These are phyloP conservation scores for Pisolithus orientalis DNA, from an alignment of 768 basidiomycete species.

Conservation along the genomic window DNA sequence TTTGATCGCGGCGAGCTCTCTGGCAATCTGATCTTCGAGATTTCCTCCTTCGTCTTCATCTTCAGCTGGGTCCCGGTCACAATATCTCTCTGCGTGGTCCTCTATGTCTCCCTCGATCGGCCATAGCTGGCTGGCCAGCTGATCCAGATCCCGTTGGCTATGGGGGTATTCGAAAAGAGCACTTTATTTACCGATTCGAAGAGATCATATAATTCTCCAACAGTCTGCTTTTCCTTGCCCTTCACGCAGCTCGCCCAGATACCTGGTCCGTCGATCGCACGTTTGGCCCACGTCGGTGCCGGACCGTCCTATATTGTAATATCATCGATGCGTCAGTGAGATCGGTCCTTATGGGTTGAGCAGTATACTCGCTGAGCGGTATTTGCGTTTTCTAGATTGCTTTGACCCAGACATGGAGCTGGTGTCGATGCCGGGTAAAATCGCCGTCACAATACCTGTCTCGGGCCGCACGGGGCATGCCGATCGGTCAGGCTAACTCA, in stretches of 20 bases:
- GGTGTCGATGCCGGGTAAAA: no score
- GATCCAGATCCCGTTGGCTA: constrained; percentile 13
- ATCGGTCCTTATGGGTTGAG: background rate
- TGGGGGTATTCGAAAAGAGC: background rate
- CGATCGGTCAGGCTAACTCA: background rate
- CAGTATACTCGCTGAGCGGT: constrained; percentile 39
- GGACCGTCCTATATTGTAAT: constrained; percentile 44
- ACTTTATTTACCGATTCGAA: constrained; percentile 61
- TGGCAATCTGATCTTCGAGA: constrained; percentile 65
- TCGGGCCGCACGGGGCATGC: no score
- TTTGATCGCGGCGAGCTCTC: constrained; percentile 67
- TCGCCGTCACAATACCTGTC: no score
- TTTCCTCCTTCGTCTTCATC: constrained; percentile 39
- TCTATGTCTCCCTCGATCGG: constrained; percentile 31
- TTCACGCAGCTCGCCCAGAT: constrained; percentile 84
- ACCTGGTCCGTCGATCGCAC: constrained; percentile 71
- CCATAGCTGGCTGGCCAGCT: constrained; percentile 75
- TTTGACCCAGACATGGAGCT: constrained; percentile 15
- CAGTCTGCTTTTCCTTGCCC: constrained; percentile 74
- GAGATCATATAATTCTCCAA: constrained; percentile 72
- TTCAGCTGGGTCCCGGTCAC: constrained; percentile 22
- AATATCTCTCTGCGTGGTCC: constrained; percentile 16
- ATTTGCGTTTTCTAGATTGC: constrained; percentile 40
- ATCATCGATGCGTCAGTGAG: constrained; percentile 1
- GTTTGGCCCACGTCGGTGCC: constrained; percentile 58